Base-by-base conservation (phyloP, 2,329 filamentous ascomycete species). In the Fusarium virguliforme region DNA sequence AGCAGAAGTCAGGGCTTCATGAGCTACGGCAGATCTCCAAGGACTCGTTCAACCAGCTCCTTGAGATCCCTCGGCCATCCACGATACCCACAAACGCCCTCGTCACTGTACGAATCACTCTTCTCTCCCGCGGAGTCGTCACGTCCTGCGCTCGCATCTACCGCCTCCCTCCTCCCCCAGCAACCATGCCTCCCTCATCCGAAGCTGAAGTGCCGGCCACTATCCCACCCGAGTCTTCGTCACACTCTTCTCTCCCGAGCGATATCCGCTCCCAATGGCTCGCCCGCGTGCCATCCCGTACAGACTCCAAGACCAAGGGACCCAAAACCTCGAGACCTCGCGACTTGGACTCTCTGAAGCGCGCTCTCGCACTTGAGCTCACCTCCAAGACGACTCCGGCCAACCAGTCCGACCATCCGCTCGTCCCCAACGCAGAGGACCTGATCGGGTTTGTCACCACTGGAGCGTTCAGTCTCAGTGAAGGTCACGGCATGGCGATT, bases 381-480 rank as follows among this genome's bases (percentile, higher is more conserved):
- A 77, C 87, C 8, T 80, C 81, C 34, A 80, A 75, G 8, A 80
- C 72, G 22, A 67, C 43, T 6, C 61, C 77, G 4, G 75, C 77
- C 12, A 84, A 80, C 66, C 78, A 78, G 61, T 77, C 73, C 56
- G 79, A 81, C 0, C 89, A 93, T 72, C 91, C 91, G 1, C 77
- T 90, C 0, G 89, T 94, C n/a, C 95, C 95, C 0, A 85, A 86
- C 9, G 90, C 90, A 68, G 85, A 88, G 24, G 93, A 98, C 78
- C 85, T 98, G 12, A 88, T 98, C 56, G 96, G 96, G 0, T 99
- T 97, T 78, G 91, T 98, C 26, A 98, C 94, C 3, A 92, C 92
- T 1, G 96, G 95, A 0, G 91, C 93, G 56, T 97, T 92, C 79
- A 94, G 92, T 75, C 86, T 98, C 2, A 88, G 89, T 3, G 89